These are phyloP conservation scores for Ustilago bromivora DNA, from an alignment of 1,284 basidiomycete species.

Conservation along the genomic window DNA sequence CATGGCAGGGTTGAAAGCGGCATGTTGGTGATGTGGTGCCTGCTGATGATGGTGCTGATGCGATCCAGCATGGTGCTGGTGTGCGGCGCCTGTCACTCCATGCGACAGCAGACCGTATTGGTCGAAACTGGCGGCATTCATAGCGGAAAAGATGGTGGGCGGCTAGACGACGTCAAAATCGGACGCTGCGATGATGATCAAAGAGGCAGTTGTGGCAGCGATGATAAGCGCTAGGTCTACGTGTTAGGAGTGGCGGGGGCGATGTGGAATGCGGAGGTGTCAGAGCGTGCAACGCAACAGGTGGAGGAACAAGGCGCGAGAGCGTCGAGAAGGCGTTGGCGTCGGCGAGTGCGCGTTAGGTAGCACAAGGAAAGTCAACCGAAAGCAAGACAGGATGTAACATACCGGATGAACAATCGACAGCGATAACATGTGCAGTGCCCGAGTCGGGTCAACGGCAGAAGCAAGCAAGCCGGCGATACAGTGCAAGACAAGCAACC, in stretches of 20 bases:
- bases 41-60: conserved; percentile 52
- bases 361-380: neutral
- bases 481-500: neutral
- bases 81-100: conserved; percentile 42
- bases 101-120: conserved; percentile 54
- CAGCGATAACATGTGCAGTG: neutral
- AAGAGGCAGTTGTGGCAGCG: neutral
- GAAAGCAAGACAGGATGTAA: conserved; percentile 12
- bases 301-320: conserved; percentile 18
- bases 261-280: neutral
- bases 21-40: conserved; percentile 45
- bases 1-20: conserved; percentile 46
- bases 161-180: conserved; percentile 41
- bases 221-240: neutral
- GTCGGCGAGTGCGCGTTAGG: conserved; percentile 27
- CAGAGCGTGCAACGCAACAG: conserved; percentile 4
- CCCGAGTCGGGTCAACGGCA: neutral
- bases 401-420: neutral
- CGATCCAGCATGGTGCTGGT: conserved; percentile 47
- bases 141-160: conserved; percentile 50
- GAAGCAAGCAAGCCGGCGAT: neutral
- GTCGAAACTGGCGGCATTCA: conserved; percentile 54
- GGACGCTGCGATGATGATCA: conserved; percentile 43
- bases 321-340: conserved; percentile 12
- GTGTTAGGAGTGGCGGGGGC: neutral